Percentiles rank a stretch among this genome's conserved stretches.
Evolutionary conservation across 306 rosid species (phyloP).

Genomic region (Prunus mongolica): DNA sequence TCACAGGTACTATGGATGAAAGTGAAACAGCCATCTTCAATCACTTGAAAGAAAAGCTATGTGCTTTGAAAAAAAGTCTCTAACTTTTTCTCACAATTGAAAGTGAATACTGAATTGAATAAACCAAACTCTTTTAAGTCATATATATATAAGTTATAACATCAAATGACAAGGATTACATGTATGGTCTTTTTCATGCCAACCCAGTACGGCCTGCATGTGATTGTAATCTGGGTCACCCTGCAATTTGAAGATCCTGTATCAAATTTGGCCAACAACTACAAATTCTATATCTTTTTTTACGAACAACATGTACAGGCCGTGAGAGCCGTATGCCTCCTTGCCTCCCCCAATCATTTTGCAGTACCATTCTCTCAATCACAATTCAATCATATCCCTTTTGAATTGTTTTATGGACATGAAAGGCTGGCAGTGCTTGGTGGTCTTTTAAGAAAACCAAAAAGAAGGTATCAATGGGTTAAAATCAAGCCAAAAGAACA

Average conservation of each 20-base stretch:
- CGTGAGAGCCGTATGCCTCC: slow-evolving; percentile 19
- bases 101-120: background rate
- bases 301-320: slow-evolving; percentile 11
- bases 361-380: slow-evolving; percentile 3
- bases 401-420: background rate
- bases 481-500: background rate
- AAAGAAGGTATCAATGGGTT: background rate
- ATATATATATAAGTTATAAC: slow-evolving; percentile 6
- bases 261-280: slow-evolving; percentile 24
- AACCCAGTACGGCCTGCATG: slow-evolving; percentile 5
- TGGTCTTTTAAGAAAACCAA: slow-evolving; percentile 1
- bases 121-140: background rate
- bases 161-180: background rate
- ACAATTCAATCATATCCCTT: slow-evolving; percentile 3
- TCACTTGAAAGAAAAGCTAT: background rate
- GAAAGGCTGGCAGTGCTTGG: slow-evolving; percentile 33
- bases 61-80: background rate
- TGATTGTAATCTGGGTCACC: slow-evolving; percentile 8
- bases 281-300: slow-evolving; percentile 8
- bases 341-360: slow-evolving; percentile 35
- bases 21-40: slow-evolving; percentile 13
- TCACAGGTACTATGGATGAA: slow-evolving; percentile 31
- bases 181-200: slow-evolving; percentile 2
- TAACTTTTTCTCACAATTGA: background rate
- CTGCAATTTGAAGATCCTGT: slow-evolving; percentile 24